phyloP scores from a whole-genome alignment of 345 rosid genomes.

The Cardamine occulta region DNA sequence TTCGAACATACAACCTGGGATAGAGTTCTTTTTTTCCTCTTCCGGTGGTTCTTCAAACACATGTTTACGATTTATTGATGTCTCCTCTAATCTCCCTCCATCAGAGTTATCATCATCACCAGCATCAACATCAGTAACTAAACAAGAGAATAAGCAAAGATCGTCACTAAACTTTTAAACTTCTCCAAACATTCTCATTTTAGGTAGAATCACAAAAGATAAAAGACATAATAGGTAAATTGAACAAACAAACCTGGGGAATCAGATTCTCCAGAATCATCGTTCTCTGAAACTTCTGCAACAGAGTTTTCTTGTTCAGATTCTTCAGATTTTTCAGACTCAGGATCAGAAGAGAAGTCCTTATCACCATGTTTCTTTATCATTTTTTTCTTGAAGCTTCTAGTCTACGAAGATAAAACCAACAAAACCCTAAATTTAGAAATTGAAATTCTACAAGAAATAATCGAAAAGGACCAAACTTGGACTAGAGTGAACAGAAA shows the following conservation, averaged over 20 bases:
- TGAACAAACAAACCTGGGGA: conserved; percentile 59
- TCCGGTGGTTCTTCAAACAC: conserved; percentile 33
- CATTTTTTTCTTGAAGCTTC: conserved; percentile 46
- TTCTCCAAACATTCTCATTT: background rate
- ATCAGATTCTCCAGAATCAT: conserved; percentile 47
- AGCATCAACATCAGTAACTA: conserved; percentile 32
- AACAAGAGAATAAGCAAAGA: background rate
- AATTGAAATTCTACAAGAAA: background rate
- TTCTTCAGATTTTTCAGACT: conserved; percentile 44
- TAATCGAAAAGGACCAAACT: background rate
- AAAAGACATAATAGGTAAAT: background rate
- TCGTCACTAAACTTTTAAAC: background rate
- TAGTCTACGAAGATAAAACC: background rate
- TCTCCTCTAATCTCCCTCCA: conserved; percentile 29
- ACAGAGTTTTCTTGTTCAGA: conserved; percentile 38
- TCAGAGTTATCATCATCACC: conserved; percentile 48
- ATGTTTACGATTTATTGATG: conserved; percentile 27
- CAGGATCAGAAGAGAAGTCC: conserved; percentile 77
- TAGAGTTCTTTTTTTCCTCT: conserved; percentile 46
- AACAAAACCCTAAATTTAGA: background rate
- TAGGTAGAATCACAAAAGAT: background rate
- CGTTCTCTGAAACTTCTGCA: conserved; percentile 50
- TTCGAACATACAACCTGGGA: conserved; percentile 63
- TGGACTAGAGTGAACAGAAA: background rate
- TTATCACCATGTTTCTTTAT: conserved; percentile 84